These are phyloP conservation scores for Botrytis fabae DNA, from an alignment of 2,329 filamentous ascomycete genomes.

Conservation along the genomic window DNA sequence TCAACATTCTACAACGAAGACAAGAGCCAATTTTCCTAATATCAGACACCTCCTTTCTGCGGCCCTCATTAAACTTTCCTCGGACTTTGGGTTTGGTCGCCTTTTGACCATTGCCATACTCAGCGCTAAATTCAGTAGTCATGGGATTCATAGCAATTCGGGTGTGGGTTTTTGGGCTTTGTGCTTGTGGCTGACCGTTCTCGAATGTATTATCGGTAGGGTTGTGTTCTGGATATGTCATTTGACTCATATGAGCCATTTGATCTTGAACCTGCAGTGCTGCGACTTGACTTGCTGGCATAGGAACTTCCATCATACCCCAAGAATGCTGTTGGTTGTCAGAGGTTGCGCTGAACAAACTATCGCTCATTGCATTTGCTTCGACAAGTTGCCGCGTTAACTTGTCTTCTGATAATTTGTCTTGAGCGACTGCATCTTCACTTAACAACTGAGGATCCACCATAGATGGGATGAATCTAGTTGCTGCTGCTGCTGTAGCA, in stretches of 20 bases:
- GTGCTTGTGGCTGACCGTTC: neutral
- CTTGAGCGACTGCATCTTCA: slow-evolving; percentile 32
- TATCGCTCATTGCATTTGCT: slow-evolving; percentile 32
- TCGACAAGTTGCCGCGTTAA: slow-evolving; percentile 34
- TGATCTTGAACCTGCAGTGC: slow-evolving; percentile 17
- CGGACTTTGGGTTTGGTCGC: slow-evolving; percentile 49
- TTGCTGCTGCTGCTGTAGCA: slow-evolving; percentile 36
- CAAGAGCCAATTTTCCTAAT: slow-evolving; percentile 66
- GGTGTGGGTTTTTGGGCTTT: slow-evolving; percentile 27
- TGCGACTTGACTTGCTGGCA: slow-evolving; percentile 14
- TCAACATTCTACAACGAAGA: slow-evolving; percentile 63
- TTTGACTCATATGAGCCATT: slow-evolving; percentile 25
- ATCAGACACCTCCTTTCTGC: slow-evolving; percentile 65
- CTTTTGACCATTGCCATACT: slow-evolving; percentile 39
- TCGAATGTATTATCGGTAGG: slow-evolving; percentile 25
- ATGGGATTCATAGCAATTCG: slow-evolving; percentile 36
- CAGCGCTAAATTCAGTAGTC: slow-evolving; percentile 40
- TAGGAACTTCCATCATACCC: slow-evolving; percentile 35
- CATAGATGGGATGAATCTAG: slow-evolving; percentile 39
- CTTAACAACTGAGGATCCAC: slow-evolving; percentile 41
- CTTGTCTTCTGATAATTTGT: slow-evolving; percentile 28
- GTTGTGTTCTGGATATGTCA: slow-evolving; percentile 31
- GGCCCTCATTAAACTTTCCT: slow-evolving; percentile 56
- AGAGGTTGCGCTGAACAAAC: slow-evolving; percentile 27
- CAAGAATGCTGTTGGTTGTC: slow-evolving; percentile 33